Percentiles rank a stretch among this genome's conserved stretches.
phyloP scores from a whole-genome alignment of 495 filamentous ascomycete genomes.

The Penicillium angulare region DNA sequence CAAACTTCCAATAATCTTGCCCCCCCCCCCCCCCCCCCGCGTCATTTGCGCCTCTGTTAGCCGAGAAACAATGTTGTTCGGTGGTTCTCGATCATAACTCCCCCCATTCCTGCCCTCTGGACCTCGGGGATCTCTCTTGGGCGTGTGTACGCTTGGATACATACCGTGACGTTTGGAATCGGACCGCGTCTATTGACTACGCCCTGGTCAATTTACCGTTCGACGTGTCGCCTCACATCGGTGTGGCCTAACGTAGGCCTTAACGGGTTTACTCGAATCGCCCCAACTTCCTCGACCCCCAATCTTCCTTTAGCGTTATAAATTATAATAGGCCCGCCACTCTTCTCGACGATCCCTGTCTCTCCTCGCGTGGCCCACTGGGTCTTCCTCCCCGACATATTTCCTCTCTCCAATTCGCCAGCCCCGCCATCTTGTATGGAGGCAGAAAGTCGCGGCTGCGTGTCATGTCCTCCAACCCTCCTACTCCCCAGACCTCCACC shows the following conservation, averaged over 20 bases:
- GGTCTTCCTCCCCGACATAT: constrained; percentile 12
- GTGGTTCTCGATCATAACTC: constrained; percentile 30
- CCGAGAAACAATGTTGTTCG: constrained; percentile 38
- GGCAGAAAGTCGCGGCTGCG: constrained; percentile 34
- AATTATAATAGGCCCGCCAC: too few relatives aligned
- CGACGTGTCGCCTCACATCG: constrained; percentile 15
- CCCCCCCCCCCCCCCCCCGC: too few relatives aligned
- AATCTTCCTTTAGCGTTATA: too few relatives aligned
- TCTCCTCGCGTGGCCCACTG: constrained; percentile 4
- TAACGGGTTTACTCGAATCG: background rate
- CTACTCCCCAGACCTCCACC: constrained; percentile 32
- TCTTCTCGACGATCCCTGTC: too few relatives aligned
- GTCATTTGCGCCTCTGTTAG: constrained; percentile 16
- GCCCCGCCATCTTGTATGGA: constrained; percentile 35
- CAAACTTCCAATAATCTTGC: too few relatives aligned
- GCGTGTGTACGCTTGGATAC: constrained; percentile 6
- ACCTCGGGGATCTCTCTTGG: constrained; percentile 14
- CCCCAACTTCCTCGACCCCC: background rate
- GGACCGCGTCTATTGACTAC: constrained; percentile 11
- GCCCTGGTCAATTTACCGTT: background rate
- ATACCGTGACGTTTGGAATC: constrained; percentile 23
- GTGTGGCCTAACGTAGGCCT: constrained; percentile 10
- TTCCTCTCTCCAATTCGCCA: constrained; percentile 3
- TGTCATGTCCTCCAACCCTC: constrained; percentile 49
- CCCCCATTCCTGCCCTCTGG: constrained; percentile 21